Base-by-base conservation (phyloP, 495 filamentous ascomycete genomes). In the Pseudevernia furfuracea region DNA sequence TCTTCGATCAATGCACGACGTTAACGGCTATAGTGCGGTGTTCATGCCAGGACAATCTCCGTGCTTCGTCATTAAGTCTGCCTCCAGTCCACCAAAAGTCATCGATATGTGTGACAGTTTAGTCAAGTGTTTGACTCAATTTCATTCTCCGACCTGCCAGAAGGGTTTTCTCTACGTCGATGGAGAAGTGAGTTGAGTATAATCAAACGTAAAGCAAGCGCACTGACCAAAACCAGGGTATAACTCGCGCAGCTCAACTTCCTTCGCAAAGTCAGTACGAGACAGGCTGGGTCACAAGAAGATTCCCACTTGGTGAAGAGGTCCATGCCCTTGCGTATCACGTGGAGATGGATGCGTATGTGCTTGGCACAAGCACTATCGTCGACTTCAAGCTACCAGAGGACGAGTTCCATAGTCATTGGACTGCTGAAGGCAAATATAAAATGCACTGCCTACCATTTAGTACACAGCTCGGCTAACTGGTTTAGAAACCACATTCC, bases 141-240 rank as follows among this genome's bases (percentile, higher is more conserved):
- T 96, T 71, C 83, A 92, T 72, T 89, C 83, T 2, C 78, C 82
- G 37, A 85, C 79, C n/a, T 91, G 89, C 70, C 85, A 89, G 32
- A 80, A 83, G 46, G 92, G 93, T 0, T 95, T 95, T 69, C 85
- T 91, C 39, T 93, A 90, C 69, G 77, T 92, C 28, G 88, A 95
- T 74, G 76, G 72, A 39, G 73, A 80, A 63, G 78, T 84, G 73
- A 62, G 64, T 60, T 55, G n/a, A 19, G 36, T 37, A 55, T 34
- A 10, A 23, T 41, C 12, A 19, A 21, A 43, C 11, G 36, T 25
- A 7, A 10, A 46, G 25, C 32, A 14, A 5, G 32, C 12, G 59
- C 61, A 56, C 66, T 76, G 59, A 76, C 44, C 28, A 34, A 17
- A 39, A 21, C 11, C 25, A 87, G 71, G 83, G 86, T 21, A 79